A percentile compares a stretch with the other conserved stretches of the same genome.
These are phyloP conservation scores for Lodderomyces oxycetoniae DNA, from an alignment of 1,139 yeast species.

Conservation along the genomic window DNA sequence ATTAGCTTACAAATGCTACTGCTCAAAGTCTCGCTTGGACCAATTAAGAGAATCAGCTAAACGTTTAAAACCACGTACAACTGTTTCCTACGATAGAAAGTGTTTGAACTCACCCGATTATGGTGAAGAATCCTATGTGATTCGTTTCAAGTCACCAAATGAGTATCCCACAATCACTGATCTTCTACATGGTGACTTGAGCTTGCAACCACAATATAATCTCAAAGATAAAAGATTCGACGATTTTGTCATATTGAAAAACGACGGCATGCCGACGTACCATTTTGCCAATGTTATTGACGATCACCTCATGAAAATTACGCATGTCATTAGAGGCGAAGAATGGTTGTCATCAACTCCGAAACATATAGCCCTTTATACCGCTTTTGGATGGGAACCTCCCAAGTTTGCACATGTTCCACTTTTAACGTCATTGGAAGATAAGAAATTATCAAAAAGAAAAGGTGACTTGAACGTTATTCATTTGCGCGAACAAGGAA, in stretches of 20 bases:
- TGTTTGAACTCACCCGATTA: slow-evolving; percentile 33
- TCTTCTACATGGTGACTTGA: slow-evolving; percentile 68
- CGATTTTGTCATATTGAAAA: slow-evolving; percentile 82
- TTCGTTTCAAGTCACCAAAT: slow-evolving; percentile 68
- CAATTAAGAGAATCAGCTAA: slow-evolving; percentile 68
- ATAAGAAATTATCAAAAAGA: slow-evolving; percentile 82
- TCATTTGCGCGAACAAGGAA: slow-evolving; percentile 54
- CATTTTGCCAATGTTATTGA: slow-evolving; percentile 96
- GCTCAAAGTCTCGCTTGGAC: slow-evolving; percentile 75
- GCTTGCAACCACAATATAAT: slow-evolving; percentile 78
- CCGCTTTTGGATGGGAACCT: slow-evolving; percentile 81
- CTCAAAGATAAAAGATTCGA: slow-evolving; percentile 69
- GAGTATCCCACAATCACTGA: slow-evolving; percentile 64
- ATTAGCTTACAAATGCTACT: slow-evolving; percentile 79
- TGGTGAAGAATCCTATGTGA: slow-evolving; percentile 38
- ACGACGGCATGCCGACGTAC: slow-evolving; percentile 92
- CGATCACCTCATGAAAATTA: slow-evolving; percentile 86
- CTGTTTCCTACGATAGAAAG: slow-evolving; percentile 85
- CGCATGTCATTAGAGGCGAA: slow-evolving; percentile 95
- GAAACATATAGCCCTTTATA: slow-evolving; percentile 81
- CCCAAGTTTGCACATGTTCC: slow-evolving; percentile 91
- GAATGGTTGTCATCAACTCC: slow-evolving; percentile 98
- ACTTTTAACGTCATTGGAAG: slow-evolving; percentile 64
- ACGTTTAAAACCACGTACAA: slow-evolving; percentile 76
- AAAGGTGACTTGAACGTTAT: slow-evolving; percentile 74